Percentiles rank a stretch among this genome's conserved stretches.
Evolutionary conservation across 495 filamentous ascomycete species (phyloP).

Genomic region (Aspergillus bridgeri): DNA sequence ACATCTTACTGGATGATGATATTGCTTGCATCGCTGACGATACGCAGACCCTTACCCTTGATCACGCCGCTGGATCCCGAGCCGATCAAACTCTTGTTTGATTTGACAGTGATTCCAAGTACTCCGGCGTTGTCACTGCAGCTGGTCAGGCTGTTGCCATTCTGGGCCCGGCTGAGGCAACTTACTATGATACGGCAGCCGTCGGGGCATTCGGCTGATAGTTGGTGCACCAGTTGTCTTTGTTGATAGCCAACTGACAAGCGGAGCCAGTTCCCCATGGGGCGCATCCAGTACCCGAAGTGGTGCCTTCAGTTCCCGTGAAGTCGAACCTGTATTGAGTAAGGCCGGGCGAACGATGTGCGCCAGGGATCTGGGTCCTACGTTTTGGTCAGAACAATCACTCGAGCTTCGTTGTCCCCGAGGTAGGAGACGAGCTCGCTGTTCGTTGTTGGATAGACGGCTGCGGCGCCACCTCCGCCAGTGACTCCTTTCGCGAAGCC

Average conservation of each 20-base stretch:
- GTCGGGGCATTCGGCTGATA: constrained; percentile 7
- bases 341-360: not conserved
- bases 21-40: constrained; percentile 40
- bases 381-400: constrained; percentile 31
- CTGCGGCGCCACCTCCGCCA: constrained; percentile 28
- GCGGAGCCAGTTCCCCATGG: constrained; percentile 36
- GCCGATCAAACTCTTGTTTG: constrained; percentile 43
- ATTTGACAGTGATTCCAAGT: constrained; percentile 36
- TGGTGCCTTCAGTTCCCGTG: constrained; percentile 35
- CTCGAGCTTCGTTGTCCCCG: constrained; percentile 22
- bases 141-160: not conserved
- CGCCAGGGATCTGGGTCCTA: not conserved
- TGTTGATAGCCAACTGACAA: constrained; percentile 50
- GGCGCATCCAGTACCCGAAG: constrained; percentile 31
- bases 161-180: not conserved
- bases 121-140: constrained; percentile 34
- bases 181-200: not conserved
- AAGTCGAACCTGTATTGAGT: constrained; percentile 27
- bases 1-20: constrained; percentile 41
- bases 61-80: constrained; percentile 35
- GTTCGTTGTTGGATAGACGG: constrained; percentile 30
- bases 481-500: constrained; percentile 36
- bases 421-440: constrained; percentile 34
- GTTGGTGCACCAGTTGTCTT: constrained; percentile 42
- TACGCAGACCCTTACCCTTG: constrained; percentile 41